phyloP scores from a whole-genome alignment of 2,329 filamentous ascomycete species.

The Colletotrichum sp. region DNA sequence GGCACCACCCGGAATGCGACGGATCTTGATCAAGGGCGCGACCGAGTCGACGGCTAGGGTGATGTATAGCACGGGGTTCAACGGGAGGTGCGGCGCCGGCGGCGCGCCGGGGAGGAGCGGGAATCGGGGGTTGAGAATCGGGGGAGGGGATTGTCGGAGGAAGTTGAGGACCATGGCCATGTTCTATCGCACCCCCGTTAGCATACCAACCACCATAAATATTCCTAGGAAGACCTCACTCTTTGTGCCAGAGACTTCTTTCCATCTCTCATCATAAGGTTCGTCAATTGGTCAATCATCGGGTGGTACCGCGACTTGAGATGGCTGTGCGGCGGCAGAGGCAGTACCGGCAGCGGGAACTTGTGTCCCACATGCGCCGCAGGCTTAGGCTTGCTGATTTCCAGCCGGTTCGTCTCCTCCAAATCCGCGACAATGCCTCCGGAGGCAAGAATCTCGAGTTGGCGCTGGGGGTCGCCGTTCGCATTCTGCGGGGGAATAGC shows the following conservation, averaged over 20 bases:
- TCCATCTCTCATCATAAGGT: constrained; percentile 88
- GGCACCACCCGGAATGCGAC: constrained; percentile 75
- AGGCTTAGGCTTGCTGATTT: background rate
- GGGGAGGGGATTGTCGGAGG: constrained; percentile 84
- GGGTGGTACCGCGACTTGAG: constrained; percentile 86
- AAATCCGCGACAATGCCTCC: constrained; percentile 26
- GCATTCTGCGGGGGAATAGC: constrained; percentile 39
- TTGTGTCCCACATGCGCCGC: constrained; percentile 52
- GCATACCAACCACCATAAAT: background rate
- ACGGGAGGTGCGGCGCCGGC: constrained; percentile 78
- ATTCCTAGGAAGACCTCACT: constrained; percentile 53
- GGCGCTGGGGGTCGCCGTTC: constrained; percentile 18
- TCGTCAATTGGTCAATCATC: constrained; percentile 85
- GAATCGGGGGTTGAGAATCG: constrained; percentile 72
- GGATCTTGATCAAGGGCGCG: constrained; percentile 84
- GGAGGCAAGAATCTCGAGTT: constrained; percentile 36
- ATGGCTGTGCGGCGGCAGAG: constrained; percentile 66
- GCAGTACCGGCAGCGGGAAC: constrained; percentile 73
- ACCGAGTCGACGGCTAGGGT: constrained; percentile 91
- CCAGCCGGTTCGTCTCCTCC: constrained; percentile 5
- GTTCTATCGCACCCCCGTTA: constrained; percentile 61
- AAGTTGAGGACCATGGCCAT: constrained; percentile 83
- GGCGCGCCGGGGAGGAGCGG: constrained; percentile 79
- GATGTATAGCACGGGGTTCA: constrained; percentile 90
- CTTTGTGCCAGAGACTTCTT: constrained; percentile 90